These are phyloP conservation scores for Microbotryum lychnidis-dioicae DNA, from an alignment of 1,284 basidiomycete genomes.

Conservation along the genomic window DNA sequence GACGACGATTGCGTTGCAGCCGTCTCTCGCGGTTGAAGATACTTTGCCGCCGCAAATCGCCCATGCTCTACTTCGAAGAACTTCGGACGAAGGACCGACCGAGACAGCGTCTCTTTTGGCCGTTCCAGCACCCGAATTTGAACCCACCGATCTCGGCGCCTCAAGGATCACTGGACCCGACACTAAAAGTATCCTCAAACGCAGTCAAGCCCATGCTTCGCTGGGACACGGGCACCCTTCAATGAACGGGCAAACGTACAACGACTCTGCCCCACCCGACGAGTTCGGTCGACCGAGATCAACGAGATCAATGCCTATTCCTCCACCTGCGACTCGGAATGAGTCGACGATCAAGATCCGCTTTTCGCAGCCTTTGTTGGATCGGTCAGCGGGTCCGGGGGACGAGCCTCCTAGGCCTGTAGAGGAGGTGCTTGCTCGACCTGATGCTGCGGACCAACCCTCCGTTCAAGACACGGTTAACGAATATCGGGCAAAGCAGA, in stretches of 20 bases:
- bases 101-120: conserved; percentile 11
- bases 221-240: conserved; percentile 5
- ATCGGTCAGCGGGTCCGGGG: conserved; percentile 5
- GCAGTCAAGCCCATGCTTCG: conserved; percentile 7
- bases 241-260: no score
- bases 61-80: conserved; percentile 14
- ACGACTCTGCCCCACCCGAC: no score
- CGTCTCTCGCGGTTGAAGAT: background rate
- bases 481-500: background rate
- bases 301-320: no score
- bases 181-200: background rate
- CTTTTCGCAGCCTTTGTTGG: no score
- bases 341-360: no score
- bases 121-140: background rate
- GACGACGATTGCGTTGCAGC: background rate
- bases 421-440: conserved; percentile 22
- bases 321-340: no score
- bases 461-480: conserved; percentile 10
- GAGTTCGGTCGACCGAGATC: no score
- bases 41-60: background rate
- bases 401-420: conserved; percentile 25
- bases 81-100: conserved; percentile 9
- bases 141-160: background rate
- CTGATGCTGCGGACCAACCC: conserved; percentile 7
- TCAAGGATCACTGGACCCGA: background rate